Evolutionary conservation across 2,329 filamentous ascomycete genomes (phyloP), one percentile per base, ranked within the genome.

Genomic region (Diaporthe sp.): DNA sequence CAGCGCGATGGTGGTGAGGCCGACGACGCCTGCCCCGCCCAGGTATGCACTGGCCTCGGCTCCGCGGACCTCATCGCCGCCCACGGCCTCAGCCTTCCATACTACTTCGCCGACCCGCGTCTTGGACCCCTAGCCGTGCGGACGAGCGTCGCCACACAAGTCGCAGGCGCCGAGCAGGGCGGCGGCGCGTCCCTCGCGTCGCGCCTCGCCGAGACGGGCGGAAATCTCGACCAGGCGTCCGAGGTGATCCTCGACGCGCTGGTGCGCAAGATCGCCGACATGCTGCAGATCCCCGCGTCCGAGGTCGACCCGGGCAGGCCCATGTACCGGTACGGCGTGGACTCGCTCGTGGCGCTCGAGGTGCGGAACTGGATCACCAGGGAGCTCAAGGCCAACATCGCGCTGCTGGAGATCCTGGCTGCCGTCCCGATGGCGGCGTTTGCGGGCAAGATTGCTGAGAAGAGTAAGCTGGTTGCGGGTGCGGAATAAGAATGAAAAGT

Each of bases 301-400:
- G 71, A 75, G 66, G 71, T 75, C 40, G 71, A 75, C 57, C 50
- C 74, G 4, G 61, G 64, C 22, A 25, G 72, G 40, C 72, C 74
- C 7, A 74, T 75, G 74, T 71, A 74, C 45, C 42, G 64, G 25
- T 75, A 75, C 35, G 74, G 71, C 10, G 67, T 75, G 22, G 74
- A 75, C 71, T 75, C 74, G 40, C 58, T 74, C 9, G 72, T 75
- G 50, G 71, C 74, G 12, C 64, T 75, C 67, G 74, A 75, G 71
- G 67, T 75, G 57, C 66, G 74, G 17, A 74, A 74, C 71, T 75
- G 74, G 74, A 74, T 75, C 47, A 61, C 66, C 30, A 28, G 74
- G 17, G 74, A 75, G 70, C 60, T 75, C 60, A 73, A 73, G 70
- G 70, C 74, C 8, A 73, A 66, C 55, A 54, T 75, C 55, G 61